Base-by-base conservation (phyloP, 2,329 filamentous ascomycete genomes). In the Penicillium digitatum region DNA sequence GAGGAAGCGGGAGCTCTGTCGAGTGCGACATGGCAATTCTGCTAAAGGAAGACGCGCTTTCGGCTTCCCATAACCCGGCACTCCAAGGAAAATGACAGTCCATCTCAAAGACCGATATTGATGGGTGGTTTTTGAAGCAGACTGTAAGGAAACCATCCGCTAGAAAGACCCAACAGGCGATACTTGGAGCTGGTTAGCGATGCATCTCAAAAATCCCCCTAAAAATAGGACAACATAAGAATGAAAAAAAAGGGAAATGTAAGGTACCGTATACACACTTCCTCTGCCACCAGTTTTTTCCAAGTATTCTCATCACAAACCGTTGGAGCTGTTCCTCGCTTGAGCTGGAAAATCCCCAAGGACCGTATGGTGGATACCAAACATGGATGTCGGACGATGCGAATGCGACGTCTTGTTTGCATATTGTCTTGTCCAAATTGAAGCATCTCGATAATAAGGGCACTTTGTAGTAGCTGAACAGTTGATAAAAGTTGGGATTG, bases 81-180 rank as follows among this genome's bases (percentile, higher is more conserved):
- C 58, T 65, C 67, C 67, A 70, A 0, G 68, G 66, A 18, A 70
- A 67, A 32, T 67, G 56, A 32, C 68, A 70, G 27, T 69, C 59
- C 64, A 70, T 66, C 40, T 69, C 68, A 29, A 69, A 69, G 0
- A 66, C 62, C 1, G 67, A 68, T 24, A 70, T 37, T 18, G 62
- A 59, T 3, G 68, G 68, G 31, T 69, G 62, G 18, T 68, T 70
- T 5, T 69, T 69, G 53, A 69, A 69, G 44, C 68, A 70, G 7
- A 70, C 66, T 1, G 67, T 70, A 16, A 70, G 61, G 12, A 70
- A 70, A 8, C 67, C 68, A 31, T 70, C 68, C 0, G 68, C 67
- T 16, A 70, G 62, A n/a, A 69, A 70, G 3, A 59, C 62, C 68
- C 68, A 70, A 35, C 62, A 69, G 5, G 68, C 63, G 22, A 70